Conservation (phyloP, 2,329 filamentous ascomycete genomes). For the Xylaria polymorpha region DNA sequence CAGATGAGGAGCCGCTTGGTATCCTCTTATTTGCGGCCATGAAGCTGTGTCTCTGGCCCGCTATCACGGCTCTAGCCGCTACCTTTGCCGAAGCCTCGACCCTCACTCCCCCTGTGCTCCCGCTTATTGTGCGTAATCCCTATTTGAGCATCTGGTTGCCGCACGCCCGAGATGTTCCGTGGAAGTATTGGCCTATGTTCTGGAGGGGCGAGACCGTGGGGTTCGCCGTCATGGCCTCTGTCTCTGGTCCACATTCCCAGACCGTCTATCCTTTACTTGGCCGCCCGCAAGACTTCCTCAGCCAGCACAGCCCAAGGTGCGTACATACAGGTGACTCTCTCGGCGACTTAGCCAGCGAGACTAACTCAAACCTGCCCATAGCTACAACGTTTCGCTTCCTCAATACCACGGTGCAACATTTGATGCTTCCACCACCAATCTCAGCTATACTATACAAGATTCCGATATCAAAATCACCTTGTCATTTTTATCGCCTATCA, state of each 20-base stretch:
- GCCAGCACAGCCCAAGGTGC: slow-evolving; percentile 39
- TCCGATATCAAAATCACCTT: slow-evolving; percentile 56
- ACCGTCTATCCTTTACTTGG: slow-evolving; percentile 64
- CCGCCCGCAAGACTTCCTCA: slow-evolving; percentile 62
- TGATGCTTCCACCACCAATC: slow-evolving; percentile 62
- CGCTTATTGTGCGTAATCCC: slow-evolving; percentile 68
- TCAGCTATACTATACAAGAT: slow-evolving; percentile 58
- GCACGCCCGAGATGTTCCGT: slow-evolving; percentile 77
- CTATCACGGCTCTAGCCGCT: slow-evolving; percentile 49
- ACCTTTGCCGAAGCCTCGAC: slow-evolving; percentile 59
- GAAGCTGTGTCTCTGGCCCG: slow-evolving; percentile 47
- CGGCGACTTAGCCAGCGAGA: background rate
- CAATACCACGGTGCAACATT: slow-evolving; percentile 59
- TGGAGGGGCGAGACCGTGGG: slow-evolving; percentile 71
- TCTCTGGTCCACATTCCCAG: slow-evolving; percentile 56
- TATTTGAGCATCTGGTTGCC: slow-evolving; percentile 72
- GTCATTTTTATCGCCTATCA: slow-evolving; percentile 79
- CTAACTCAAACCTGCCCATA: slow-evolving; percentile 26
- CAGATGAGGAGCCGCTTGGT: slow-evolving; percentile 27
- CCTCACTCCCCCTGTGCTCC: slow-evolving; percentile 67
- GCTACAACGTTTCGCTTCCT: slow-evolving; percentile 57
- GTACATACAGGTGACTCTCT: slow-evolving; percentile 19
- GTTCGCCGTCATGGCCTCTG: slow-evolving; percentile 62
- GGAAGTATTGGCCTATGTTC: slow-evolving; percentile 89
- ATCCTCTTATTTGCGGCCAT: slow-evolving; percentile 40